Conservation (phyloP, 768 basidiomycete species). For the Strobilomyces dryophilus region DNA sequence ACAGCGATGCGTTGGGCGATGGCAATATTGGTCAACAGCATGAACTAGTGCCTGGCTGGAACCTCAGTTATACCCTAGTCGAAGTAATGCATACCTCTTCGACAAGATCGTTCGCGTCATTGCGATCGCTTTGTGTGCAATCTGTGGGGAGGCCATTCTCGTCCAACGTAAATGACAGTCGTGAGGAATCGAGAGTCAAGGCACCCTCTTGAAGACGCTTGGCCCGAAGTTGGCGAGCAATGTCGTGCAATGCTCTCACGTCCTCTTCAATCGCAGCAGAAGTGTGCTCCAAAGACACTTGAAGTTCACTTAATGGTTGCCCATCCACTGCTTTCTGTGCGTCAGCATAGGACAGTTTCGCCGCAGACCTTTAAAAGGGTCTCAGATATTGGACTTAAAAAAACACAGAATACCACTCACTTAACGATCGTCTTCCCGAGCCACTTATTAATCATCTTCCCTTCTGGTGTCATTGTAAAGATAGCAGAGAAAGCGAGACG, state of each 20-base stretch:
- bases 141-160: conserved; percentile 77
- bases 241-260: conserved; percentile 58
- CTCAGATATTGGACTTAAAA: background rate
- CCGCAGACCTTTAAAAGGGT: conserved; percentile 61
- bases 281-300: conserved; percentile 55
- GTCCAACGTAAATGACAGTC: conserved; percentile 75
- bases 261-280: conserved; percentile 67
- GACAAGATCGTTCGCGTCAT: conserved; percentile 74
- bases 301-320: conserved; percentile 47
- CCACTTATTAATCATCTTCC: conserved; percentile 80
- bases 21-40: conserved; percentile 87
- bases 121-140: conserved; percentile 59
- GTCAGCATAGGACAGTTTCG: conserved; percentile 78
- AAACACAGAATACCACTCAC: conserved; percentile 37
- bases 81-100: conserved; percentile 66
- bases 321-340: conserved; percentile 84
- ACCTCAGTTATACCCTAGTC: background rate
- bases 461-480: conserved; percentile 83
- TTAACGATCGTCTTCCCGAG: conserved; percentile 92
- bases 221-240: conserved; percentile 70
- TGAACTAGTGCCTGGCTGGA: conserved; percentile 55
- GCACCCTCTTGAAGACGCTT: conserved; percentile 80
- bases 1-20: conserved; percentile 93
- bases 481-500: conserved; percentile 88
- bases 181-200: conserved; percentile 63